Percentiles rank a stretch among this genome's conserved stretches.
Evolutionary conservation across 2,329 filamentous ascomycete genomes (phyloP).

Genomic region (Colletotrichum abscissum): DNA sequence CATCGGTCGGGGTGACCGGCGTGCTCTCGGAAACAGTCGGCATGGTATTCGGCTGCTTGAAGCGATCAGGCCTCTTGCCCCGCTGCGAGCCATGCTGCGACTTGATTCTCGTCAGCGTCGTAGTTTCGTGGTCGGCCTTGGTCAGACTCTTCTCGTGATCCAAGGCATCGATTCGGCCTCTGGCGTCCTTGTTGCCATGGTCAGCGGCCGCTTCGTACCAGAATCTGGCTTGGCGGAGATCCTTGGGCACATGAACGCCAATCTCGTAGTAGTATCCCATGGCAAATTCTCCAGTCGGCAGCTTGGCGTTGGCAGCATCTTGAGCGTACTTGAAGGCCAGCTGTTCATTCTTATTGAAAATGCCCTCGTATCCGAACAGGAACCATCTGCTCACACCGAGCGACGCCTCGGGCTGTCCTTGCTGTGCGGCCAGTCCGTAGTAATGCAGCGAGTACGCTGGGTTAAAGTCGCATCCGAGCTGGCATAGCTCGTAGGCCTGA

Average conservation of each 20-base stretch:
- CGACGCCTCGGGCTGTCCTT: slow-evolving; percentile 93
- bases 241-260: slow-evolving; percentile 89
- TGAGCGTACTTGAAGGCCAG: slow-evolving; percentile 92
- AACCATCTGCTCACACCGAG: slow-evolving; percentile 99
- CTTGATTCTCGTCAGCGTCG: slow-evolving; percentile 89
- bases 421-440: slow-evolving; percentile 90
- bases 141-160: slow-evolving; percentile 85
- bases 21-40: slow-evolving; percentile 60
- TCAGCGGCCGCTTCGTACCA: slow-evolving; percentile 94
- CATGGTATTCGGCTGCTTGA: slow-evolving; percentile 59
- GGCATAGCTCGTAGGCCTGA: slow-evolving; percentile 92
- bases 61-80: slow-evolving; percentile 70
- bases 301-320: slow-evolving; percentile 82
- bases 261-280: slow-evolving; percentile 98
- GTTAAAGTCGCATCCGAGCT: slow-evolving; percentile 94
- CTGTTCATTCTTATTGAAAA: slow-evolving; percentile 96
- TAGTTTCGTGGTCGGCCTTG: slow-evolving; percentile 91
- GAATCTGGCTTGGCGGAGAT: slow-evolving; percentile 81
- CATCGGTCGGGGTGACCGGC: slow-evolving; percentile 43
- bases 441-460: slow-evolving; percentile 94
- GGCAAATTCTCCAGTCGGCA: slow-evolving; percentile 94
- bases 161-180: slow-evolving; percentile 84
- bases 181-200: slow-evolving; percentile 91
- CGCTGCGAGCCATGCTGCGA: slow-evolving; percentile 79
- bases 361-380: slow-evolving; percentile 90